phyloP scores from a whole-genome alignment of 2,329 filamentous ascomycete species.

The Xylariaceae sp. region DNA sequence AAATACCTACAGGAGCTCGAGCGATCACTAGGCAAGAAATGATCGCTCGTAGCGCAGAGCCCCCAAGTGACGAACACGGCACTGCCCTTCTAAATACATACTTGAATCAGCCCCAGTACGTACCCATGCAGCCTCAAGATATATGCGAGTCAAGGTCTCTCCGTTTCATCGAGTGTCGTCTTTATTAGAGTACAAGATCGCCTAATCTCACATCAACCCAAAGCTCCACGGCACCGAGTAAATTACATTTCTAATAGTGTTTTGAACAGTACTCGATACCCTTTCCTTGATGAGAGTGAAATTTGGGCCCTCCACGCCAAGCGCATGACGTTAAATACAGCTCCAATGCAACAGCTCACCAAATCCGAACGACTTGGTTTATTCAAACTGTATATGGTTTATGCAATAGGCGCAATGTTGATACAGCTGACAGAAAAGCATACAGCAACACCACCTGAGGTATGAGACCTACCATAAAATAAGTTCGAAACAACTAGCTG shows the following conservation, averaged over 20 bases:
- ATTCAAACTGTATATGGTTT: constrained; percentile 59
- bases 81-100: constrained; percentile 51
- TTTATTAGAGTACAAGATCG: too few relatives aligned
- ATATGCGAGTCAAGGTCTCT: too few relatives aligned
- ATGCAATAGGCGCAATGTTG: constrained; percentile 57
- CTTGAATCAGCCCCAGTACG: constrained; percentile 49
- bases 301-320: constrained; percentile 51
- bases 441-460: constrained; percentile 47
- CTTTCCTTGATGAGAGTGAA: constrained; percentile 53
- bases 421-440: constrained; percentile 54
- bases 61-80: constrained; percentile 53
- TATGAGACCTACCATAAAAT: constrained; percentile 28
- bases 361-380: constrained; percentile 48
- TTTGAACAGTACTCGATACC: constrained; percentile 47
- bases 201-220: not conserved
- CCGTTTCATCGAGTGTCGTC: too few relatives aligned
- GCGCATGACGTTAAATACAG: constrained; percentile 45
- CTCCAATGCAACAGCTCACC: constrained; percentile 44
- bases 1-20: constrained; percentile 12
- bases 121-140: not conserved
- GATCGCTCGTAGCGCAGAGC: constrained; percentile 50
- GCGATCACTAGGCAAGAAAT: constrained; percentile 49
- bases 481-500: constrained; percentile 13
- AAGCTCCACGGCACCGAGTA: not conserved
- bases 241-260: constrained; percentile 6